Base-by-base conservation (phyloP, 768 basidiomycete genomes). In the Gloeopeniophorella convolvens region DNA sequence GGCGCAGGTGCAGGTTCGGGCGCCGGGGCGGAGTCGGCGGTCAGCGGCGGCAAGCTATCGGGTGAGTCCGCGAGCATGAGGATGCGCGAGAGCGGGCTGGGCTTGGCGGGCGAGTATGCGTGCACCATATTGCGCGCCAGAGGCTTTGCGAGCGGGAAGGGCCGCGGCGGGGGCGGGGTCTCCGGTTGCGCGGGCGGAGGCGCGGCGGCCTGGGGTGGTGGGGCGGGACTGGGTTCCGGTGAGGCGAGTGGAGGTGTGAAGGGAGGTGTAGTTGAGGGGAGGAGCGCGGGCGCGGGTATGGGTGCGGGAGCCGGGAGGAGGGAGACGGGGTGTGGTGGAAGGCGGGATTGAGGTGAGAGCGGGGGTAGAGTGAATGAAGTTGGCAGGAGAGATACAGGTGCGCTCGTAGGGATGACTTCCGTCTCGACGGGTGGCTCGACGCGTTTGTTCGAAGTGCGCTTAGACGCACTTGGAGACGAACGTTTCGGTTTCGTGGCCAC, bases 31-130 rank as follows among this genome's bases (percentile, higher is more conserved):
- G 47, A 31, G 11, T 44, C 53, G 24, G 56, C 56, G 56, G 21
- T 58, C 55, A 33, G 56, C 57, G 37, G 61, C 23, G 44, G 11
- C 12, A 71, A 66, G 42, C 67, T 71, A 30, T 72, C 65, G 4
- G 81, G 81, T 1, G 84, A 85, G 54, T 82, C 70, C 3, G 72
- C 75, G 35, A 89, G 71, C 80, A 82, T 78, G 20, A 89, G 72
- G 45, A 90, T 88, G 10, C 87, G 77, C 52, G 85, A 88, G 27
- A 91, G 72, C 2, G 88, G 88, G 55, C 85, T 89, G 0, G 89
- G 88, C 63, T 80, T 83, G 2, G 72, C 82, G 24, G 88, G 88
- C 0, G 89, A 89, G 55, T 90, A 91, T 0, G 87, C 85, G 55
- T 91, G 88, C 4, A 77, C 72, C 82, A 87, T 85, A 48, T 75